These are phyloP conservation scores for Catunica adiposa DNA, from an alignment of 2,329 filamentous ascomycete genomes.

Conservation along the genomic window DNA sequence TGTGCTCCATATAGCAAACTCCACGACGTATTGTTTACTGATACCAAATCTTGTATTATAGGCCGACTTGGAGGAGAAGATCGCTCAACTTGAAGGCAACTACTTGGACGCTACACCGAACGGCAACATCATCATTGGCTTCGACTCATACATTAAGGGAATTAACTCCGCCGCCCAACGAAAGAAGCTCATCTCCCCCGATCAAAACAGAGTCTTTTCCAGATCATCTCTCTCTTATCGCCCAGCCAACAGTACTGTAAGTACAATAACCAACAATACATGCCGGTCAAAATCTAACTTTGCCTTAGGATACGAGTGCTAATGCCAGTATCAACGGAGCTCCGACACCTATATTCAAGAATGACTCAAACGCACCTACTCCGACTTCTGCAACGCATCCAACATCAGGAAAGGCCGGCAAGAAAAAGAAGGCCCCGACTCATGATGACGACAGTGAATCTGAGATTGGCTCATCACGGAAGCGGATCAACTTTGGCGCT, in stretches of 20 bases:
- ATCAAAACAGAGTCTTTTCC: conserved; percentile 60
- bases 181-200: conserved; percentile 46
- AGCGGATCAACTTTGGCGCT: conserved; percentile 41
- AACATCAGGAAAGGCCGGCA: conserved; percentile 31
- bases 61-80: conserved; percentile 52
- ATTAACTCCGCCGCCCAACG: conserved; percentile 46
- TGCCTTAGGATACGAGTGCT: conserved; percentile 27
- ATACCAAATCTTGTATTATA: conserved; percentile 17
- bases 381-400: conserved; percentile 35
- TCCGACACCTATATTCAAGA: conserved; percentile 39
- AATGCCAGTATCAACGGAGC: conserved; percentile 31
- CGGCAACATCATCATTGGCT: conserved; percentile 94
- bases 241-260: conserved; percentile 23
- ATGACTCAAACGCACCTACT: conserved; percentile 20
- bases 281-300: background rate
- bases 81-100: conserved; percentile 64
- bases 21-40: background rate
- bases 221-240: conserved; percentile 47
- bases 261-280: conserved; percentile 15
- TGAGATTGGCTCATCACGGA: conserved; percentile 39
- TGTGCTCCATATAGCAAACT: conserved; percentile 10
- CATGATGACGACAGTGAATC: conserved; percentile 41
- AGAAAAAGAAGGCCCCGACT: conserved; percentile 37
- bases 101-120: conserved; percentile 81
- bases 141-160: conserved; percentile 96